Percentiles rank a stretch among this genome's conserved stretches.
Evolutionary conservation across 495 filamentous ascomycete species (phyloP).

Genomic region (Jackrogersella minutella): DNA sequence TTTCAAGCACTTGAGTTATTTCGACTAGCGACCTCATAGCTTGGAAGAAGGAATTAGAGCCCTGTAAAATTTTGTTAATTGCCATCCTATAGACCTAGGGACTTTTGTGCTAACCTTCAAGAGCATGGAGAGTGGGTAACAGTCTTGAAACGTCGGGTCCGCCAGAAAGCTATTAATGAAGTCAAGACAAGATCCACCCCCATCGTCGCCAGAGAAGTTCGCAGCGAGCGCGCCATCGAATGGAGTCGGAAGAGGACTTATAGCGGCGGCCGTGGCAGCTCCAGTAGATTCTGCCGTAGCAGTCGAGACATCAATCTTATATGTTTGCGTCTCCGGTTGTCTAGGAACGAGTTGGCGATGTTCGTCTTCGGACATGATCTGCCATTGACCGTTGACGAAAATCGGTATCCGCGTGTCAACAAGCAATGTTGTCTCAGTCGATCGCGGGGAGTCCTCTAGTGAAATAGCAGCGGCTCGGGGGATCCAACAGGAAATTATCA

Average conservation of each 20-base stretch:
- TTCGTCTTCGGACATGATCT: conserved; percentile 49
- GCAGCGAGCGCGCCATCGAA: conserved; percentile 75
- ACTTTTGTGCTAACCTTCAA: conserved; percentile 61
- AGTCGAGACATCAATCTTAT: conserved; percentile 49
- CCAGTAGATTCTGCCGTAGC: conserved; percentile 40
- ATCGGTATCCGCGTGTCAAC: conserved; percentile 49
- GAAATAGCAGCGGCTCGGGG: conserved; percentile 45
- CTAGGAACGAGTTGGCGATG: conserved; percentile 34
- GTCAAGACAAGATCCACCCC: conserved; percentile 60
- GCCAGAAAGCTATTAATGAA: conserved; percentile 75
- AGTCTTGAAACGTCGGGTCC: conserved; percentile 69
- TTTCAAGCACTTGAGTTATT: conserved; percentile 75
- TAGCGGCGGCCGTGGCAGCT: conserved; percentile 41
- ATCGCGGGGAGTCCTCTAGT: conserved; percentile 39
- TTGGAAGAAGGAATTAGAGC: conserved; percentile 75
- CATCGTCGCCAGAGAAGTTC: conserved; percentile 63
- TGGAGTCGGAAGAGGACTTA: conserved; percentile 65
- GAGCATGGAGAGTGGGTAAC: conserved; percentile 78
- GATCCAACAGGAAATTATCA: conserved; percentile 46
- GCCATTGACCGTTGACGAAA: conserved; percentile 48
- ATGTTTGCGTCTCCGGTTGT: conserved; percentile 41
- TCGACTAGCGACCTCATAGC: conserved; percentile 67
- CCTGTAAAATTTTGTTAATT: conserved; percentile 52
- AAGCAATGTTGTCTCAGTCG: conserved; percentile 46
- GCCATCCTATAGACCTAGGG: not conserved